These are phyloP conservation scores for Peronosclerospora sorghi DNA, from an alignment of 352 stramenopile genomes.

Conservation along the genomic window DNA sequence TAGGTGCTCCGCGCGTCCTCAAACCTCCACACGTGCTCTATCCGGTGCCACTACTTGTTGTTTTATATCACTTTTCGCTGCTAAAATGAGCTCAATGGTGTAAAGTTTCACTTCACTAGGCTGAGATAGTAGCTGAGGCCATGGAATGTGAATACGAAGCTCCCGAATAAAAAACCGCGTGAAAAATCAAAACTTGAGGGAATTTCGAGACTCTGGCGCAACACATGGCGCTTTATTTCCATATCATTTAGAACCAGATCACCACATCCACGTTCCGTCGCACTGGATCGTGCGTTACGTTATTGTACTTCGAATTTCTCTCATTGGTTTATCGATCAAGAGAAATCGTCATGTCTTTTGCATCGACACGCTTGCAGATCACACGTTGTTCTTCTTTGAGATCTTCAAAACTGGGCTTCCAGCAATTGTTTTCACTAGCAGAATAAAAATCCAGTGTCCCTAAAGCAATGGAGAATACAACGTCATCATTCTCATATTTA, in stretches of 20 bases:
- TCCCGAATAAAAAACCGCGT: slow-evolving; percentile 78
- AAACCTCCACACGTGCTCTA: too few relatives aligned
- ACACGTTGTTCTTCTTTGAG: slow-evolving; percentile 30
- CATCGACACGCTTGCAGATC: slow-evolving; percentile 61
- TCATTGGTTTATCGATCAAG: slow-evolving; percentile 72
- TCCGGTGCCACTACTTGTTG: too few relatives aligned
- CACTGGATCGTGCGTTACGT: slow-evolving; percentile 15
- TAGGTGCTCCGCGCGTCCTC: too few relatives aligned
- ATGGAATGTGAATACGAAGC: slow-evolving; percentile 82
- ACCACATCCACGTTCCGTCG: slow-evolving; percentile 60
- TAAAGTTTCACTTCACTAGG: slow-evolving; percentile 84
- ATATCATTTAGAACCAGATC: slow-evolving; percentile 84
- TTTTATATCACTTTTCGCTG: slow-evolving; percentile 36
- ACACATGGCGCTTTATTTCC: slow-evolving; percentile 82
- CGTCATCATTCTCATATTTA: slow-evolving; percentile 82
- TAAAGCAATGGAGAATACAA: slow-evolving; percentile 75
- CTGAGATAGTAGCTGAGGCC: slow-evolving; percentile 82
- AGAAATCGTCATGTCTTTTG: slow-evolving; percentile 75
- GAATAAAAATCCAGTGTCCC: slow-evolving; percentile 74
- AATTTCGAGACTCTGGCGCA: slow-evolving; percentile 78
- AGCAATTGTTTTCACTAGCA: slow-evolving; percentile 41
- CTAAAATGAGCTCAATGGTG: slow-evolving; percentile 80
- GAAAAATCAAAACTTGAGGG: slow-evolving; percentile 80
- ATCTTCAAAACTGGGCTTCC: slow-evolving; percentile 64
- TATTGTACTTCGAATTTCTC: slow-evolving; percentile 15